Percentiles rank a stretch among this genome's conserved stretches.
phyloP scores from a whole-genome alignment of 2,329 filamentous ascomycete genomes.

The Bisporella sp. region DNA sequence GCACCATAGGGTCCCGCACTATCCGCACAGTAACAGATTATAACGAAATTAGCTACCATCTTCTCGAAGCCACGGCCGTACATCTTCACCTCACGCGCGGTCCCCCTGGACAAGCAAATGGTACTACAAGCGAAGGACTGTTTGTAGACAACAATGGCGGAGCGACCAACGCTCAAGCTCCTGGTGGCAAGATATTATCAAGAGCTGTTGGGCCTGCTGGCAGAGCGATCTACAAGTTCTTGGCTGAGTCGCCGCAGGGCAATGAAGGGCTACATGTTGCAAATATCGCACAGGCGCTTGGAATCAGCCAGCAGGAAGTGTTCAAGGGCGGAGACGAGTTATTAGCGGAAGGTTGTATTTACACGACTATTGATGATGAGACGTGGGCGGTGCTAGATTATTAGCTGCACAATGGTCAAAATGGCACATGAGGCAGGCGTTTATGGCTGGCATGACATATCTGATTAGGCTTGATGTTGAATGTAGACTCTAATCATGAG shows the following conservation, averaged over 20 bases:
- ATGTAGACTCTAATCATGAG: slow-evolving; percentile 1
- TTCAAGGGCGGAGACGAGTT: slow-evolving; percentile 77
- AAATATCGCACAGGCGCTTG: slow-evolving; percentile 59
- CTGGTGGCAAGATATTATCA: slow-evolving; percentile 27
- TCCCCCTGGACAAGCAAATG: slow-evolving; percentile 34
- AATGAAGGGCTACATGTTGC: slow-evolving; percentile 83
- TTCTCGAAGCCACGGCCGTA: slow-evolving; percentile 83
- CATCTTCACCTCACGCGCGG: slow-evolving; percentile 80
- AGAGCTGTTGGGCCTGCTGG: slow-evolving; percentile 46
- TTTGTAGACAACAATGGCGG: slow-evolving; percentile 30
- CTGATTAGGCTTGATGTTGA: no score
- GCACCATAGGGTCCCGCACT: slow-evolving; percentile 72
- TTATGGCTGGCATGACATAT: no score
- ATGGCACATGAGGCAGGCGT: no score
- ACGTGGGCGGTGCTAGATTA: slow-evolving; percentile 83
- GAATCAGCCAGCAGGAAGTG: slow-evolving; percentile 64
- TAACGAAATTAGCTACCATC: slow-evolving; percentile 90
- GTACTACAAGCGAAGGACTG: slow-evolving; percentile 27
- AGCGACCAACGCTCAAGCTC: slow-evolving; percentile 22
- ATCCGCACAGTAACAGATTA: slow-evolving; percentile 75
- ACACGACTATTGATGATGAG: slow-evolving; percentile 85
- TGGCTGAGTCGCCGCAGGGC: slow-evolving; percentile 61
- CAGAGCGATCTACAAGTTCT: slow-evolving; percentile 62
- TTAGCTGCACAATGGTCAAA: slow-evolving; percentile 23
- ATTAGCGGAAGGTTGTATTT: slow-evolving; percentile 66